These are phyloP conservation scores for Dipodascopsis uninucleata DNA, from an alignment of 805 yeast genomes.

Conservation along the genomic window DNA sequence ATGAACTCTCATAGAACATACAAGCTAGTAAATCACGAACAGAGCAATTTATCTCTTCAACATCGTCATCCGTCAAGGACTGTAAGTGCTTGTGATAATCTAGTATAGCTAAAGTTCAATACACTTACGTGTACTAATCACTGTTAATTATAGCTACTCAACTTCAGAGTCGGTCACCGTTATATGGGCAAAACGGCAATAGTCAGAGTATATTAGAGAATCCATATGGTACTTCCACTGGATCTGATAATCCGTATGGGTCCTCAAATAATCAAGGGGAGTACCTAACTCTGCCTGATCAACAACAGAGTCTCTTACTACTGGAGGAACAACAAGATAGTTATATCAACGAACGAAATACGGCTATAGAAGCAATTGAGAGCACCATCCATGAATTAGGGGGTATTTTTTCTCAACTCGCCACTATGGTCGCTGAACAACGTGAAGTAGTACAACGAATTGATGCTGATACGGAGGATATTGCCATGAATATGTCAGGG, in stretches of 20 bases:
- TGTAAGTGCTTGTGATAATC: conserved; percentile 6
- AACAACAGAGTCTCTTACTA: conserved; percentile 74
- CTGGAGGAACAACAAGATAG: conserved; percentile 76
- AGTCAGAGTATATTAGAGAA: conserved; percentile 18
- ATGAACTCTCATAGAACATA: conserved; percentile 48
- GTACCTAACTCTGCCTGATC: conserved; percentile 72
- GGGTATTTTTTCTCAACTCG: conserved; percentile 85
- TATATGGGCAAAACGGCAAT: conserved; percentile 29
- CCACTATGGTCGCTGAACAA: conserved; percentile 97
- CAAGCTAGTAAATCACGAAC: conserved; percentile 74
- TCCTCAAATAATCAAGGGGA: conserved; percentile 40
- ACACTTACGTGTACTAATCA: conserved; percentile 5
- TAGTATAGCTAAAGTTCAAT: too few relatives aligned
- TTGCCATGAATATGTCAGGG: conserved; percentile 80
- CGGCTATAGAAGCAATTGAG: conserved; percentile 95
- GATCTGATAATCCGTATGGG: conserved; percentile 25
- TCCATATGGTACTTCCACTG: conserved; percentile 20
- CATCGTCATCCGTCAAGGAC: conserved; percentile 32
- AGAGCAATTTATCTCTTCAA: conserved; percentile 69
- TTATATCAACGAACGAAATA: conserved; percentile 76
- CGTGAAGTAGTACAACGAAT: conserved; percentile 94
- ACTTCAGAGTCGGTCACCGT: conserved; percentile 35
- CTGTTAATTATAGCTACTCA: conserved; percentile 5
- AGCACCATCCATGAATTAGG: conserved; percentile 97
- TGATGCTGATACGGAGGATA: conserved; percentile 92